Evolutionary conservation across 2,329 filamentous ascomycete species (phyloP).

Genomic region (Cladophialophora yegresii): DNA sequence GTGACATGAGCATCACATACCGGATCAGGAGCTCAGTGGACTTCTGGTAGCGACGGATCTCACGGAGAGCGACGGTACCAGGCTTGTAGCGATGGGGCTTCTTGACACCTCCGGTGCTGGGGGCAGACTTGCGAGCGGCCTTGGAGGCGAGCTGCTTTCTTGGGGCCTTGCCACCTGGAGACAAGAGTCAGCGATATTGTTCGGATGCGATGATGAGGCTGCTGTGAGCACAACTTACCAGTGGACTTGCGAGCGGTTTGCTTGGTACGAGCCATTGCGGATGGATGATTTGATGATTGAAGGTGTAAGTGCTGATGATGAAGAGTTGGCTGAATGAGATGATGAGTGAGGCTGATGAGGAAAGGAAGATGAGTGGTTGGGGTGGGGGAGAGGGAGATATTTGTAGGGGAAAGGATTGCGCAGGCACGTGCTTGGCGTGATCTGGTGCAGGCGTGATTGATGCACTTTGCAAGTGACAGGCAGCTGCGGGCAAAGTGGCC

Average conservation of each 20-base stretch:
- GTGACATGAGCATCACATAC: constrained; percentile 14
- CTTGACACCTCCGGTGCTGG: constrained; percentile 95
- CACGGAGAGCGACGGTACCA: constrained; percentile 93
- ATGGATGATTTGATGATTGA: constrained; percentile 36
- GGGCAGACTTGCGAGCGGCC: constrained; percentile 97
- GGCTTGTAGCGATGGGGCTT: constrained; percentile 91
- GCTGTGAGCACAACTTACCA: constrained; percentile 22
- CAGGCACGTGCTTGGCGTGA: constrained; percentile 36
- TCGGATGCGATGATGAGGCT: constrained; percentile 29
- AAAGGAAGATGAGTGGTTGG: constrained; percentile 36
- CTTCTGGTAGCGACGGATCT: constrained; percentile 98
- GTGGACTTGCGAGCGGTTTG: constrained; percentile 55
- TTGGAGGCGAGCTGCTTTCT: constrained; percentile 99
- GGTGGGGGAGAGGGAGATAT: constrained; percentile 33
- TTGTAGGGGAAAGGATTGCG: constrained; percentile 33
- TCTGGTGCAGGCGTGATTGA: constrained; percentile 25
- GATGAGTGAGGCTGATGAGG: constrained; percentile 39
- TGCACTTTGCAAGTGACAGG: constrained; percentile 2
- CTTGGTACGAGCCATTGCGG: constrained; percentile 55
- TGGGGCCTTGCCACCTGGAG: constrained; percentile 66
- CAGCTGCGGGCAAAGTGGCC: constrained; percentile 1
- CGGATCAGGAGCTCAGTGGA: constrained; percentile 92
- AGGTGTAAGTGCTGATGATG: constrained; percentile 39
- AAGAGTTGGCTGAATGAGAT: constrained; percentile 35
- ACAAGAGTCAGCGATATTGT: constrained; percentile 34